A percentile compares a stretch with the other conserved stretches of the same genome.
These are phyloP conservation scores for Nicotiana attenuata DNA, from an alignment of 257 asterid genomes.

Conservation along the genomic window DNA sequence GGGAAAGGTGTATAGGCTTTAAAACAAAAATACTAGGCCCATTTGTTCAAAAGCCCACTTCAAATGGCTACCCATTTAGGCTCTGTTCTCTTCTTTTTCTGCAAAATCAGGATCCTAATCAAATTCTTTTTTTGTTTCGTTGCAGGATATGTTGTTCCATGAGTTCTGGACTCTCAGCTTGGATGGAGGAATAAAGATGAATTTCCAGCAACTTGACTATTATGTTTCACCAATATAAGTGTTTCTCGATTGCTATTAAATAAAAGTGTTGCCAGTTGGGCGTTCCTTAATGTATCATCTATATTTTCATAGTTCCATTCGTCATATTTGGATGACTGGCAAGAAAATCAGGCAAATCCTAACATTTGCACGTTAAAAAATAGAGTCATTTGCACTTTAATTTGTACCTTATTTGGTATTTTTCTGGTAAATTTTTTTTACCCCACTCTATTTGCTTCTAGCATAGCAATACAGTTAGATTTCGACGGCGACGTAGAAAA, in stretches of 20 bases:
- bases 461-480: too few relatives aligned
- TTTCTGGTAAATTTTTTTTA: too few relatives aligned
- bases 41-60: not conserved
- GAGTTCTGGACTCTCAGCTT: not conserved
- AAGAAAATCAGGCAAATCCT: too few relatives aligned
- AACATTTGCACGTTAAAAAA: too few relatives aligned
- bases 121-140: too few relatives aligned
- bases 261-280: not conserved
- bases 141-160: slow-evolving; percentile 9
- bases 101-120: not conserved
- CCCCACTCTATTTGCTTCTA: too few relatives aligned
- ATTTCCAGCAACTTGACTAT: not conserved
- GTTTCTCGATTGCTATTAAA: not conserved
- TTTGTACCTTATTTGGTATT: too few relatives aligned
- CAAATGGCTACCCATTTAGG: not conserved
- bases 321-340: not conserved
- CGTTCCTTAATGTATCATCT: not conserved
- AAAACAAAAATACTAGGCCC: not conserved
- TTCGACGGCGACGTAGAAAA: too few relatives aligned
- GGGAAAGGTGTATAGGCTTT: not conserved
- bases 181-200: not conserved
- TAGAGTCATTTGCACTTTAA: too few relatives aligned
- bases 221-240: not conserved
- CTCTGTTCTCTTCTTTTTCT: not conserved
- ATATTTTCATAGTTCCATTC: not conserved